These are phyloP conservation scores for Agaricales sp. DNA, from an alignment of 1,284 basidiomycete species.

Conservation along the genomic window DNA sequence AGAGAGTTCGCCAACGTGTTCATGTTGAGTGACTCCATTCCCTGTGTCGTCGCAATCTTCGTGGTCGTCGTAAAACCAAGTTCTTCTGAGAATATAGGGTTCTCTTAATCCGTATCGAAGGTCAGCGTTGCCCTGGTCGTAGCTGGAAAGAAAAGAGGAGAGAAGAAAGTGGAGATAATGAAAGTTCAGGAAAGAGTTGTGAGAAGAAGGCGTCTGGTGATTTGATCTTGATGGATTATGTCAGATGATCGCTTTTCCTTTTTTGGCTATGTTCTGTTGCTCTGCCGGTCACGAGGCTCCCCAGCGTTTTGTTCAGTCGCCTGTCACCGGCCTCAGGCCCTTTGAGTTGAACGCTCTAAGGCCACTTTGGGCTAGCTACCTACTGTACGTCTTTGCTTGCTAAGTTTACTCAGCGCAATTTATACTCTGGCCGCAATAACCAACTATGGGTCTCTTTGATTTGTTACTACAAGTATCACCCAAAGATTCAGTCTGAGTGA, in stretches of 20 bases:
- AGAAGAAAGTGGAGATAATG: neutral
- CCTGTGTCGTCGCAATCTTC: neutral
- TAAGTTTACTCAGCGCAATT: too few relatives aligned
- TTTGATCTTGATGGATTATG: neutral
- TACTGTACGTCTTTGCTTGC: too few relatives aligned
- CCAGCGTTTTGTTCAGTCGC: too few relatives aligned
- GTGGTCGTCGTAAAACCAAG: neutral
- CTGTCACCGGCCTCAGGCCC: too few relatives aligned
- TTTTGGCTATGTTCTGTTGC: neutral
- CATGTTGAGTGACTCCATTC: slow-evolving; percentile 55
- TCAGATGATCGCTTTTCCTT: neutral
- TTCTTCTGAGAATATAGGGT: neutral
- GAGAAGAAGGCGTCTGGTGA: neutral
- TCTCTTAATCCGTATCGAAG: too few relatives aligned
- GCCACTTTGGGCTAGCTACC: too few relatives aligned
- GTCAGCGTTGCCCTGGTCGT: neutral
- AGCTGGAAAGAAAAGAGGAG: neutral
- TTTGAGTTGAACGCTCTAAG: too few relatives aligned
- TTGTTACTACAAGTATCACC: too few relatives aligned
- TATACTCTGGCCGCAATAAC: too few relatives aligned
- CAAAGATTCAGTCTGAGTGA: too few relatives aligned
- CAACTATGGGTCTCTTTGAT: too few relatives aligned
- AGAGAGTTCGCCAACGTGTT: slow-evolving; percentile 66
- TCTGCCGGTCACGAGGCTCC: too few relatives aligned
- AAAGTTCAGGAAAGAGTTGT: neutral